phyloP scores from a whole-genome alignment of 495 filamentous ascomycete genomes.

The Xylaria acuta region DNA sequence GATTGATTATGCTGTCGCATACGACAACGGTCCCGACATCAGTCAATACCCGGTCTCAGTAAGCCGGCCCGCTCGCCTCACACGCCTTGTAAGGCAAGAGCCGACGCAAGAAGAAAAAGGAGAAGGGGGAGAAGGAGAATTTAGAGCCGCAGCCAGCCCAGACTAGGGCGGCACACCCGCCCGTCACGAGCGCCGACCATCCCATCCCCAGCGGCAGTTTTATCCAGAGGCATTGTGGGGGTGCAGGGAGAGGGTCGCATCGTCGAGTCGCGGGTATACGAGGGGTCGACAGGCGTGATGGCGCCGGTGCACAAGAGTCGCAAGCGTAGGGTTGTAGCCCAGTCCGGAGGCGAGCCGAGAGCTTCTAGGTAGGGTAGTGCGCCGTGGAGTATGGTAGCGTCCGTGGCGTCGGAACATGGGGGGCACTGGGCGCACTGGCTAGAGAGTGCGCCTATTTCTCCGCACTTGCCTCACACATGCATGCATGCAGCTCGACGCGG shows the following conservation, averaged over 20 bases:
- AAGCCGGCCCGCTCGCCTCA: constrained; percentile 16
- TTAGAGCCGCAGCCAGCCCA: constrained; percentile 20
- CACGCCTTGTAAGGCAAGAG: not conserved
- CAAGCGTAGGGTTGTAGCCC: constrained; percentile 13
- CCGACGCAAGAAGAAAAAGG: constrained; percentile 2
- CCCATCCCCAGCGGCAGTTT: constrained; percentile 3
- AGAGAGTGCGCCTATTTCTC: constrained; percentile 25
- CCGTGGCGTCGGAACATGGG: constrained; percentile 28
- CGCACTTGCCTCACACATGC: constrained; percentile 27
- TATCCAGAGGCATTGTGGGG: constrained; percentile 16
- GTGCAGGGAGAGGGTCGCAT: constrained; percentile 15
- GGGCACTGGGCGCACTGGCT: not conserved
- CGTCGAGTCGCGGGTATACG: constrained; percentile 14
- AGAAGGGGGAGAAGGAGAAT: not conserved
- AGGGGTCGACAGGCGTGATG: constrained; percentile 17
- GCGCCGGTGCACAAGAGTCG: constrained; percentile 4
- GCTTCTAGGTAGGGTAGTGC: constrained; percentile 30
- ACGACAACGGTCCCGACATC: constrained; percentile 7
- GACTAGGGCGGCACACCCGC: constrained; percentile 9
- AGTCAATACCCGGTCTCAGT: not conserved
- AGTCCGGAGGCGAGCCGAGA: constrained; percentile 25
- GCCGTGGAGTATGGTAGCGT: constrained; percentile 27
- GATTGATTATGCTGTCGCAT: constrained; percentile 13
- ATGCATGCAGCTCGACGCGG: constrained; percentile 28
- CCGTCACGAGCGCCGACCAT: constrained; percentile 2